Evolutionary conservation across 345 rosid genomes (phyloP).

Genomic region (Aquilaria malaccensis): DNA sequence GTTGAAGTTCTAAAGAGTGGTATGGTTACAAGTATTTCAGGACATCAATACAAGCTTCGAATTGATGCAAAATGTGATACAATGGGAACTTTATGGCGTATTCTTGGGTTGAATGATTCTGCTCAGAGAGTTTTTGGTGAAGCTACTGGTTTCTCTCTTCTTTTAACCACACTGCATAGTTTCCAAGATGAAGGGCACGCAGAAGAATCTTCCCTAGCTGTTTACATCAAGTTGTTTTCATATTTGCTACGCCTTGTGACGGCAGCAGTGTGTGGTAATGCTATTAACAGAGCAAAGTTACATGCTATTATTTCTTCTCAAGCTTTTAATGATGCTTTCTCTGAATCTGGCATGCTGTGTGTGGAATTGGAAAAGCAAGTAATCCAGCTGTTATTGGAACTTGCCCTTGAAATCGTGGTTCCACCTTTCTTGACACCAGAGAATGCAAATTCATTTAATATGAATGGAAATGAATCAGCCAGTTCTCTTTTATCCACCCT

Average conservation of each 20-base stretch:
- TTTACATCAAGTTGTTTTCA: conserved; percentile 65
- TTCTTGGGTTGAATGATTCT: conserved; percentile 73
- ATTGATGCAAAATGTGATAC: conserved; percentile 94
- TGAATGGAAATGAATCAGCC: conserved; percentile 35
- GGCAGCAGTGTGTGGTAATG: conserved; percentile 73
- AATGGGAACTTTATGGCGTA: conserved; percentile 97
- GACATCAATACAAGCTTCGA: conserved; percentile 85
- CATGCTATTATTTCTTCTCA: conserved; percentile 78
- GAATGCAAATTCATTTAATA: conserved; percentile 31
- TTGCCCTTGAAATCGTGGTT: conserved; percentile 89
- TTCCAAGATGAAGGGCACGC: conserved; percentile 59
- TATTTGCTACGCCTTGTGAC: conserved; percentile 87
- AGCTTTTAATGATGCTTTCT: conserved; percentile 84
- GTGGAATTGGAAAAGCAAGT: conserved; percentile 96
- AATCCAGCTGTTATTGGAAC: conserved; percentile 82
- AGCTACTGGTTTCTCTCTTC: conserved; percentile 96
- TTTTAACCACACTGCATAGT: conserved; percentile 84
- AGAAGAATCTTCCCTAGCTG: conserved; percentile 46
- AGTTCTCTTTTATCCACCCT: conserved; percentile 48
- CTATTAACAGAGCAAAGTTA: conserved; percentile 76
- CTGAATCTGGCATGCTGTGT: conserved; percentile 91
- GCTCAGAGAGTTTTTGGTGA: conserved; percentile 94
- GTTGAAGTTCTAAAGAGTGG: conserved; percentile 96
- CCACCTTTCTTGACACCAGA: conserved; percentile 82
- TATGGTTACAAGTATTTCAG: conserved; percentile 84